Conservation (phyloP, 2,329 filamentous ascomycete species). For the Lasiodiplodia gonubiensis region DNA sequence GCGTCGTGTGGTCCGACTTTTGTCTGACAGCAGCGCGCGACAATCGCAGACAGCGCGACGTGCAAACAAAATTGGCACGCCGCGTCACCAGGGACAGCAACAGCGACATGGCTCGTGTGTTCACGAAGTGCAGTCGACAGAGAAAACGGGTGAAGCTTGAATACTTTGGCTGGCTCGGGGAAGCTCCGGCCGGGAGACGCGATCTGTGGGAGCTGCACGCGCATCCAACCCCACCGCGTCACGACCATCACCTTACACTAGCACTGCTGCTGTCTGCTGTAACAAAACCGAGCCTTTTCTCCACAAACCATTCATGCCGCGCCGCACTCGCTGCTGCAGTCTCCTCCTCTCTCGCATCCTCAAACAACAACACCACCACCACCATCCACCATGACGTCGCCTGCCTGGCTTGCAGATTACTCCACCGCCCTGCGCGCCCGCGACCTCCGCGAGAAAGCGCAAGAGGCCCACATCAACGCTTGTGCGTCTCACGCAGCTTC, state of each 20-base stretch:
- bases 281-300: too few relatives aligned
- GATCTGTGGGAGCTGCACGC: neutral
- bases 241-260: neutral
- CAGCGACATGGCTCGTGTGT: neutral
- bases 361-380: conserved; percentile 21
- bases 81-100: neutral
- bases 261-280: neutral
- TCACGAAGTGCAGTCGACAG: neutral
- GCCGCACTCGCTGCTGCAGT: neutral
- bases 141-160: neutral
- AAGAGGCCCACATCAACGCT: conserved; percentile 73
- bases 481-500: conserved; percentile 60
- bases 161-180: neutral
- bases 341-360: neutral
- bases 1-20: neutral
- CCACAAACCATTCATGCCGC: conserved; percentile 6
- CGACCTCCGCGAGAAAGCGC: conserved; percentile 70
- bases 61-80: conserved; percentile 20
- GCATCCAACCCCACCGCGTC: conserved; percentile 19
- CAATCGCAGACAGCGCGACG: neutral
- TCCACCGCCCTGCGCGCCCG: conserved; percentile 73
- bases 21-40: conserved; percentile 5
- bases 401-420: conserved; percentile 81
- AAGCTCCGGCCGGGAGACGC: neutral
- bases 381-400: conserved; percentile 50